Base-by-base conservation (phyloP, 169 alveolate species). In the Cryptosporidium meleagridis region DNA sequence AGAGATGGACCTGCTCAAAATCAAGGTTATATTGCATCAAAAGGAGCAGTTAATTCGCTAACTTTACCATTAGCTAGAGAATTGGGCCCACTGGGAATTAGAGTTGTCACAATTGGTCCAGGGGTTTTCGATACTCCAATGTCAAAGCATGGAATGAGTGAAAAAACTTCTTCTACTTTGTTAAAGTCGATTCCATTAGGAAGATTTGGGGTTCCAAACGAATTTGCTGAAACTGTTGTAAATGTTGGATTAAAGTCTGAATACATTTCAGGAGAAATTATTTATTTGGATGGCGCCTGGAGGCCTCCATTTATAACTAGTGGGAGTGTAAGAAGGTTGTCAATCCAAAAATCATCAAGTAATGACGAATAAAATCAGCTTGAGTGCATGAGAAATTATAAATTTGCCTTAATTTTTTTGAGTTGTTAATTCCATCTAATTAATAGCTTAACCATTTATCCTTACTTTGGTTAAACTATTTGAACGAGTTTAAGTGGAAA, bases 51-150 rank as follows among this genome's bases (percentile, higher is more conserved):
- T 2, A 75, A 75, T 44, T 75, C 87, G 18, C 3, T 75, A 5
- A 75, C 87, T 55, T 75, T 92, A 33, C 96, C 96, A 21, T 91
- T 93, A 94, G 97, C 97, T 31, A 93, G 97, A 85, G 97, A 95
- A 67, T 85, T 95, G 33, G 97, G 97, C 37, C 92, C 91, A 70
- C 93, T 59, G 55, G 96, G 96, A 44, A 93, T 95, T 29, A 92
- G 97, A 85, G 95, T 95, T 21, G 93, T 75, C 29, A 87, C 96
- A 33, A 73, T 95, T 37, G 96, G 95, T 29, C 97, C 97, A 21
- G 96, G 96, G 29, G 85, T 94, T 4, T 93, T 93, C 69, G 71
- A 80, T 37, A 93, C 96, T 21, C 97, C 97, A 7, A 87, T 95
- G 94, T 91, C 93, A 39, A 70, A 70, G 69, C 84, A 84, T 16